A percentile compares a stretch with the other conserved stretches of the same genome.
phyloP scores from a whole-genome alignment of 805 yeast species.

The Candida railenensis region DNA sequence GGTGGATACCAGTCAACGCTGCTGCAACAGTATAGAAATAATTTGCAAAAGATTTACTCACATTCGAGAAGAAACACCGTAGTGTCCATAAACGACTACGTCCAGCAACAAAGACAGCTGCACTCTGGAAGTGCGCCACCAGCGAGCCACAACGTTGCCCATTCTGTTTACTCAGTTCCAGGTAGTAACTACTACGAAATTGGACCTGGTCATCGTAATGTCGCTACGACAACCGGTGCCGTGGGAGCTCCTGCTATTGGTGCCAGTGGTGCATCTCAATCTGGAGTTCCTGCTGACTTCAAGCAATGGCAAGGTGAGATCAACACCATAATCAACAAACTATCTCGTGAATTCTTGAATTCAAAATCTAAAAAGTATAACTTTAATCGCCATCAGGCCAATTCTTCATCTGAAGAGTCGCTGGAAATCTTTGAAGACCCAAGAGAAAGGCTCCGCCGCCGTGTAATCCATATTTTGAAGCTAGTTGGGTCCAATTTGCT shows the following conservation, averaged over 20 bases:
- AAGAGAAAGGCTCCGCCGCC: slow-evolving; percentile 18
- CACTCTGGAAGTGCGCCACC: slow-evolving; percentile 9
- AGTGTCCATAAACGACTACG: slow-evolving; percentile 34
- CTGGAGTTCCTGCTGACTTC: slow-evolving; percentile 30
- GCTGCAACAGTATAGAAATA: slow-evolving; percentile 29
- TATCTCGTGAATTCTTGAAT: slow-evolving; percentile 38
- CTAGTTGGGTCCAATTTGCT: slow-evolving; percentile 27
- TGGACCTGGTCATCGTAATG: background rate
- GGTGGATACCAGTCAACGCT: slow-evolving; percentile 13
- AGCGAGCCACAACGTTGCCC: background rate
- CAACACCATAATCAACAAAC: slow-evolving; percentile 44
- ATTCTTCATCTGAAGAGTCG: slow-evolving; percentile 9
- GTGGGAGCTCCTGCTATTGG: background rate
- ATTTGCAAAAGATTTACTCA: slow-evolving; percentile 42
- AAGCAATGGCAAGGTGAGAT: slow-evolving; percentile 55
- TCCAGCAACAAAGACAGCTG: slow-evolving; percentile 31
- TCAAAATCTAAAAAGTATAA: slow-evolving; percentile 7
- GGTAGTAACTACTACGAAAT: background rate
- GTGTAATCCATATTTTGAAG: slow-evolving; percentile 20
- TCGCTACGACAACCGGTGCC: background rate
- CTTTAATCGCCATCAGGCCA: background rate
- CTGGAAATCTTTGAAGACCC: slow-evolving; percentile 19
- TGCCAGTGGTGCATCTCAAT: slow-evolving; percentile 7
- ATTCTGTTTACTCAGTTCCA: slow-evolving; percentile 20
- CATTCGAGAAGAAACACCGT: slow-evolving; percentile 41